Evolutionary conservation across 116 monocot genomes (phyloP).

Genomic region (Zostera marina): DNA sequence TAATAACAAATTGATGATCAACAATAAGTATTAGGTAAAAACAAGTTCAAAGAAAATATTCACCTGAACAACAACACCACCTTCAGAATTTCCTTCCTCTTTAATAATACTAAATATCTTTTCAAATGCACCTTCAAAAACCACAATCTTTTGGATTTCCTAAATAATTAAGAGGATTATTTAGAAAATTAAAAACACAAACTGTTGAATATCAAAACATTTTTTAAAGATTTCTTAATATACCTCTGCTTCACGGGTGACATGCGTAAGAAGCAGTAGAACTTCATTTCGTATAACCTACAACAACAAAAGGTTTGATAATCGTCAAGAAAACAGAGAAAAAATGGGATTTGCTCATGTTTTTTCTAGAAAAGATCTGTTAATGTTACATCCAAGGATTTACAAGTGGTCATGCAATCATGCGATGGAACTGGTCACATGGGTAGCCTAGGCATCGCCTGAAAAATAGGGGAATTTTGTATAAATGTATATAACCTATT

Average conservation of each 20-base stretch:
- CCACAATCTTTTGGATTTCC: constrained; percentile 99
- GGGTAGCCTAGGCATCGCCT: no score
- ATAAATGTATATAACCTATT: no score
- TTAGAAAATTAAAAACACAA: not conserved
- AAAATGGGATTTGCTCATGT: not conserved
- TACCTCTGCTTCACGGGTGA: constrained; percentile 88
- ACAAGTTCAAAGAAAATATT: constrained; percentile 2
- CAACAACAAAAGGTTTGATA: constrained; percentile 1
- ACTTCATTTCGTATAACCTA: constrained; percentile 95
- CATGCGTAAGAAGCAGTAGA: constrained; percentile 65
- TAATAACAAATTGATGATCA: no score
- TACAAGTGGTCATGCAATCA: no score
- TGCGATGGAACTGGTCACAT: no score
- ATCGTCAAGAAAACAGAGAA: constrained; percentile 1
- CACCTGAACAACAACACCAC: constrained; percentile 99
- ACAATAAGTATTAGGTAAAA: no score
- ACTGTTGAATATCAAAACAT: not conserved
- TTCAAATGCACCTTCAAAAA: constrained; percentile 97
- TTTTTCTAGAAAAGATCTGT: no score
- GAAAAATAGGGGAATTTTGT: no score
- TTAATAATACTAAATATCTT: constrained; percentile 98
- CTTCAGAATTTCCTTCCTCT: constrained; percentile 97
- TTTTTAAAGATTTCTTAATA: not conserved
- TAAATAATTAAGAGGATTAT: constrained; percentile 13
- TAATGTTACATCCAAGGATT: no score